A percentile compares a stretch with the other conserved stretches of the same genome.
These are phyloP conservation scores for Trichomonas tenax DNA, from an alignment of 208 protist genomes.

Conservation along the genomic window DNA sequence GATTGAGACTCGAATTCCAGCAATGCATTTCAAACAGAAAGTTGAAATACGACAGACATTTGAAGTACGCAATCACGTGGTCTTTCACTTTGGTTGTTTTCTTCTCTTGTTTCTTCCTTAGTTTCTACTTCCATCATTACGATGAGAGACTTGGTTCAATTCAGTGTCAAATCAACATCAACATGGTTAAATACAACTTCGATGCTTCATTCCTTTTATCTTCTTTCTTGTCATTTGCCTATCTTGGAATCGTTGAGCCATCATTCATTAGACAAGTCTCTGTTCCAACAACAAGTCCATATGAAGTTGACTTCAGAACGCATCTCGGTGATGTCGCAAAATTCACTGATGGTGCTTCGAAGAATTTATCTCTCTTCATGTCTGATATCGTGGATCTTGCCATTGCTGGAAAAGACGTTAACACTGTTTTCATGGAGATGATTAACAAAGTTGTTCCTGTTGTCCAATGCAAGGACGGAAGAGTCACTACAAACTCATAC, in stretches of 20 bases:
- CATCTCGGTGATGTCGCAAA: not conserved
- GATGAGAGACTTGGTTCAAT: not conserved
- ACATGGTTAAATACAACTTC: not conserved
- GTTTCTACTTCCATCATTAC: not conserved
- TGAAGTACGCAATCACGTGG: not conserved
- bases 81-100: not conserved
- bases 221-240: not conserved
- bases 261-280: not conserved
- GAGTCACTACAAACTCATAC: not conserved
- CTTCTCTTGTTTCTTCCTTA: not conserved
- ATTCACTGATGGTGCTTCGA: not conserved
- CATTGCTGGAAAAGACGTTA: not conserved
- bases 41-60: not conserved
- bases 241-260: not conserved
- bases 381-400: not conserved
- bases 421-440: not conserved
- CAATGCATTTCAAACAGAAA: not conserved
- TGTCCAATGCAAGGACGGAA: not conserved
- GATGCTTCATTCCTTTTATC: not conserved
- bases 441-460: not conserved
- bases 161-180: not conserved
- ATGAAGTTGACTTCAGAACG: not conserved
- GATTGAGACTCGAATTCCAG: not conserved
- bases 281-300: not conserved
- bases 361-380: not conserved